These are phyloP conservation scores for Talaromyces liani DNA, from an alignment of 495 filamentous ascomycete genomes.

Conservation along the genomic window DNA sequence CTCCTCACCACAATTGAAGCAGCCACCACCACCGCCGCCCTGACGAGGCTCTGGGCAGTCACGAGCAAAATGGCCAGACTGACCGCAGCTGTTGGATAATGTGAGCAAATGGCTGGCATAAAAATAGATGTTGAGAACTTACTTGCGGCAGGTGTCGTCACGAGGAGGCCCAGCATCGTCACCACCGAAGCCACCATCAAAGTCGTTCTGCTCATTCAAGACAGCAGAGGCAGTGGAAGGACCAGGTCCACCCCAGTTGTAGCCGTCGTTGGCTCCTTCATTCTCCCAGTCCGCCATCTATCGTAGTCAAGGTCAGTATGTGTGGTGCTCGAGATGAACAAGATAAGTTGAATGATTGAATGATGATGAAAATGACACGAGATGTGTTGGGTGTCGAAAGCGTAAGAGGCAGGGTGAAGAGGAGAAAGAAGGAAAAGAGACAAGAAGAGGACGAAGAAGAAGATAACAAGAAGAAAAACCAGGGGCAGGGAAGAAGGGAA, in stretches of 20 bases:
- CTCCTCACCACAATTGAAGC: constrained; percentile 68
- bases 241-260: constrained; percentile 1
- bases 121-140: constrained; percentile 14
- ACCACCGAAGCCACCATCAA: background rate
- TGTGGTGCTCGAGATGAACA: background rate
- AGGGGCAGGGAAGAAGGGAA: background rate
- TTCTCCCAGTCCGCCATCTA: constrained; percentile 9
- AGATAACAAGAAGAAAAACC: background rate
- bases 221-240: constrained; percentile 6
- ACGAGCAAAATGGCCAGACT: constrained; percentile 48
- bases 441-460: background rate
- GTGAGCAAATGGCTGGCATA: background rate
- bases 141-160: constrained; percentile 41
- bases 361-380: background rate
- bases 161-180: constrained; percentile 12
- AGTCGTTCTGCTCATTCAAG: constrained; percentile 1
- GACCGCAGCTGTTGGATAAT: constrained; percentile 38
- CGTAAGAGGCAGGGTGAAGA: background rate
- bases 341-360: background rate
- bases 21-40: constrained; percentile 41
- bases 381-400: background rate
- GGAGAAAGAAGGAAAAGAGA: background rate
- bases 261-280: background rate
- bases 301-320: background rate
- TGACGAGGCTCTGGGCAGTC: constrained; percentile 47